A percentile compares a stretch with the other conserved stretches of the same genome.
These are phyloP conservation scores for Leishmania lainsoni DNA, from an alignment of 208 protist species.

Conservation along the genomic window DNA sequence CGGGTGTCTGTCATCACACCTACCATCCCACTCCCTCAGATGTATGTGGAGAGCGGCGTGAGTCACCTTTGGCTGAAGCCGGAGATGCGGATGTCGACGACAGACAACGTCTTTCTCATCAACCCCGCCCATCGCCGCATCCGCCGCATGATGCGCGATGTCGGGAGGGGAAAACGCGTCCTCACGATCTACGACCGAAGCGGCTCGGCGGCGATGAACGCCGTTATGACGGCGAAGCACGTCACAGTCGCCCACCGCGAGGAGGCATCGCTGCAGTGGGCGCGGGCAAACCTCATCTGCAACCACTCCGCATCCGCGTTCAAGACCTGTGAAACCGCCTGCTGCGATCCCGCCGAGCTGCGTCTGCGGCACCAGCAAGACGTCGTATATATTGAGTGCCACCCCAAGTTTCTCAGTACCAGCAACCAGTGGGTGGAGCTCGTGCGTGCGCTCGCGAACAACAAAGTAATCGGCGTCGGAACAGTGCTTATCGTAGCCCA, in stretches of 20 bases:
- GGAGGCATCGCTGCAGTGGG: conserved; percentile 46
- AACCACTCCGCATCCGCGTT: conserved; percentile 74
- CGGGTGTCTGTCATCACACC: conserved; percentile 49
- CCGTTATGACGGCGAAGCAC: conserved; percentile 73
- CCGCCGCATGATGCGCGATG: conserved; percentile 69
- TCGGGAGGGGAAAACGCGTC: conserved; percentile 65
- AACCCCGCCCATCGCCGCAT: conserved; percentile 71
- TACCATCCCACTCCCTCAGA: conserved; percentile 45
- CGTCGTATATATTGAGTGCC: conserved; percentile 79
- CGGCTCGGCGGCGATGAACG: conserved; percentile 69
- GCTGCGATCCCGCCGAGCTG: conserved; percentile 48
- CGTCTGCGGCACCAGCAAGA: conserved; percentile 40
- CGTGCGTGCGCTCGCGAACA: conserved; percentile 38
- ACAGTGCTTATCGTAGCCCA: conserved; percentile 74
- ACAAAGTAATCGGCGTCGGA: conserved; percentile 58
- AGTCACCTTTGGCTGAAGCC: conserved; percentile 66
- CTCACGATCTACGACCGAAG: conserved; percentile 81
- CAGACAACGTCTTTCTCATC: conserved; percentile 58
- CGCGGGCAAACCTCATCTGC: conserved; percentile 67
- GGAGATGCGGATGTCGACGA: conserved; percentile 41
- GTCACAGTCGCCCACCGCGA: conserved; percentile 70
- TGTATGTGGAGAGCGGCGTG: conserved; percentile 79
- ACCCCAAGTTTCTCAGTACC: conserved; percentile 48
- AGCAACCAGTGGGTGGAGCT: conserved; percentile 58
- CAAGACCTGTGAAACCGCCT: conserved; percentile 54